Conservation (phyloP, 2,329 filamentous ascomycete species). For the Xylariaceae sp. region DNA sequence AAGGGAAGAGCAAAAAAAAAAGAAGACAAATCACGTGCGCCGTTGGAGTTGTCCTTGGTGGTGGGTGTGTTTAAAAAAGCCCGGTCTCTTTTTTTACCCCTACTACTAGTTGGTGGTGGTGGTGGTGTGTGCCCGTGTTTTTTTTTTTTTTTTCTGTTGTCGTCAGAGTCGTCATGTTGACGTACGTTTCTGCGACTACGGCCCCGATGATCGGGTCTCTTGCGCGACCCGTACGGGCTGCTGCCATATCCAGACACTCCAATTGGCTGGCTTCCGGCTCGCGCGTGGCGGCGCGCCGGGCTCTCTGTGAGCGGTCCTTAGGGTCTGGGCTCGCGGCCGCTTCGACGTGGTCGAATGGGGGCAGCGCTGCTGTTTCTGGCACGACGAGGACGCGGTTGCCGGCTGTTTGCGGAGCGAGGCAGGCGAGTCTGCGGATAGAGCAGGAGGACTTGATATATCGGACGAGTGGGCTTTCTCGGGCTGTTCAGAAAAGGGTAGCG, state of each 20-base stretch:
- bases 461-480: neutral
- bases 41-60: neutral
- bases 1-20: neutral
- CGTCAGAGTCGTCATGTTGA: conserved; percentile 12
- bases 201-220: conserved; percentile 1
- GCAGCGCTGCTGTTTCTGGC: neutral
- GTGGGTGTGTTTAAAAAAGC: neutral
- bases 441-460: neutral
- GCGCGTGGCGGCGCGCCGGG: neutral
- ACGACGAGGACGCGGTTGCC: neutral
- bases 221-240: conserved; percentile 1
- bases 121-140: neutral
- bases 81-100: too few species aligned
- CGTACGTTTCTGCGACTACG: conserved; percentile 3
- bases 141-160: neutral
- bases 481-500: too few species aligned
- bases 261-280: neutral
- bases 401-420: neutral
- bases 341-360: neutral
- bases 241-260: neutral
- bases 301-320: neutral
- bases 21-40: too few species aligned
- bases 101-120: neutral
- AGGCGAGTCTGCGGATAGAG: neutral
- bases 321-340: neutral